Percentiles rank a stretch among this genome's conserved stretches.
These are phyloP conservation scores for Rhizoctonia solani DNA, from an alignment of 1,284 basidiomycete species.

Conservation along the genomic window DNA sequence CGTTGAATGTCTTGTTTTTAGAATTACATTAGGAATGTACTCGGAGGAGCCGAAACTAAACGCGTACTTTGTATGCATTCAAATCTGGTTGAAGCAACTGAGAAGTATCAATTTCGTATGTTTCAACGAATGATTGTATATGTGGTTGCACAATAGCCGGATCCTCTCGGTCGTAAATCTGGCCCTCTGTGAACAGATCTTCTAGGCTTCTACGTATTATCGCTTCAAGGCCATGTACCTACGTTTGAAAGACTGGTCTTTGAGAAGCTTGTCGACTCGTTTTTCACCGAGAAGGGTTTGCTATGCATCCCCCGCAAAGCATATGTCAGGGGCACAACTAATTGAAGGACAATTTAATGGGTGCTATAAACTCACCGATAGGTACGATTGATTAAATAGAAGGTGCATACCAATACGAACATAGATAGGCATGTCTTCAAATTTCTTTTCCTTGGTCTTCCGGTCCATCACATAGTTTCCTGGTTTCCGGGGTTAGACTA, in stretches of 20 bases:
- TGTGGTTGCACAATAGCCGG: conserved; percentile 44
- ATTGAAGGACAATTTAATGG: background rate
- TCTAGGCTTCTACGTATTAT: background rate
- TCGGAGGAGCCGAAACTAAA: background rate
- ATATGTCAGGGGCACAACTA: background rate
- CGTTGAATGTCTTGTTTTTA: conserved; percentile 55
- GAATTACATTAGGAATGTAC: background rate
- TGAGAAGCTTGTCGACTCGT: conserved; percentile 50
- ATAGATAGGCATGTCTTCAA: conserved; percentile 58
- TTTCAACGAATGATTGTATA: conserved; percentile 55
- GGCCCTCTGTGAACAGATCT: conserved; percentile 40
- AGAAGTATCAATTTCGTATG: conserved; percentile 53
- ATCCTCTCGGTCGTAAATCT: conserved; percentile 42
- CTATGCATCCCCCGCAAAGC: conserved; percentile 38
- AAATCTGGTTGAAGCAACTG: conserved; percentile 53
- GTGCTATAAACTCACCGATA: conserved; percentile 13
- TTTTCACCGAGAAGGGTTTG: conserved; percentile 49
- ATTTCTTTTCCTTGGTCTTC: conserved; percentile 50
- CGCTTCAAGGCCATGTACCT: conserved; percentile 33
- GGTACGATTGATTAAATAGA: conserved; percentile 46
- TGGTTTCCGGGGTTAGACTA: background rate
- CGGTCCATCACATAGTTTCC: conserved; percentile 50
- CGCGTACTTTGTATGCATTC: conserved; percentile 47
- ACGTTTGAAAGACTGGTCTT: conserved; percentile 54
- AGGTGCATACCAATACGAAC: conserved; percentile 52